These are phyloP conservation scores for Beta corolliflora DNA, from an alignment of 179 eudicot species.

Conservation along the genomic window DNA sequence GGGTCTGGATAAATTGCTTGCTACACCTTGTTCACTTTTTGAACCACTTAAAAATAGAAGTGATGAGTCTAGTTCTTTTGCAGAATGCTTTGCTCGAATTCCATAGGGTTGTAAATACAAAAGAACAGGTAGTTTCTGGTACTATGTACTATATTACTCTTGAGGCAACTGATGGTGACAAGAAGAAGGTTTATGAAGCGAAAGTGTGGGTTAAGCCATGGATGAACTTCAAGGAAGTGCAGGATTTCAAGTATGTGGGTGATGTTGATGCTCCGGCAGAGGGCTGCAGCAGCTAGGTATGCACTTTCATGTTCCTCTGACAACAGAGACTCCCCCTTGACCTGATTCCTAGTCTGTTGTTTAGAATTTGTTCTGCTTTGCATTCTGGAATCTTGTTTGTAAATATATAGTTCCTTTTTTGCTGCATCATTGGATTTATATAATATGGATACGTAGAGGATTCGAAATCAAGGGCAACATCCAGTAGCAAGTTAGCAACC, in stretches of 20 bases:
- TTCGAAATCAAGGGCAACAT: not conserved
- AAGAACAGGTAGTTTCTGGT: slow-evolving; percentile 48
- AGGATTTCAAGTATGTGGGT: slow-evolving; percentile 42
- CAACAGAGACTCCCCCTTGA: not conserved
- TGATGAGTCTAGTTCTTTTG: slow-evolving; percentile 10
- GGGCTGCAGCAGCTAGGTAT: slow-evolving; percentile 33
- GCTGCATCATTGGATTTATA: not conserved
- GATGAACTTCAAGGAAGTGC: slow-evolving; percentile 48
- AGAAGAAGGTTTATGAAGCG: slow-evolving; percentile 46
- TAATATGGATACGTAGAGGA: not conserved
- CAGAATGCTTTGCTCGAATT: slow-evolving; percentile 50
- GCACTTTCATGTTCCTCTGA: not conserved
- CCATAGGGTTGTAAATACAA: slow-evolving; percentile 42
- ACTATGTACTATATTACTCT: slow-evolving; percentile 45
- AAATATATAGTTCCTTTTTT: not conserved
- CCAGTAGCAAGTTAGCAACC: not conserved
- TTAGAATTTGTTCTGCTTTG: not conserved
- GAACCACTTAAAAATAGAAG: slow-evolving; percentile 1
- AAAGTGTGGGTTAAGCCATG: slow-evolving; percentile 55
- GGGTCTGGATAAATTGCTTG: not conserved
- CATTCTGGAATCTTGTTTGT: not conserved
- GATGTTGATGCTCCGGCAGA: slow-evolving; percentile 40
- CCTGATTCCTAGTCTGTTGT: not conserved
- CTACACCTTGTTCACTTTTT: not conserved
- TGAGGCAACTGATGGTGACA: slow-evolving; percentile 42